Percentiles rank a stretch among this genome's conserved stretches.
These are phyloP conservation scores for Cordyceps cateniannulata DNA, from an alignment of 2,329 filamentous ascomycete genomes.

Conservation along the genomic window DNA sequence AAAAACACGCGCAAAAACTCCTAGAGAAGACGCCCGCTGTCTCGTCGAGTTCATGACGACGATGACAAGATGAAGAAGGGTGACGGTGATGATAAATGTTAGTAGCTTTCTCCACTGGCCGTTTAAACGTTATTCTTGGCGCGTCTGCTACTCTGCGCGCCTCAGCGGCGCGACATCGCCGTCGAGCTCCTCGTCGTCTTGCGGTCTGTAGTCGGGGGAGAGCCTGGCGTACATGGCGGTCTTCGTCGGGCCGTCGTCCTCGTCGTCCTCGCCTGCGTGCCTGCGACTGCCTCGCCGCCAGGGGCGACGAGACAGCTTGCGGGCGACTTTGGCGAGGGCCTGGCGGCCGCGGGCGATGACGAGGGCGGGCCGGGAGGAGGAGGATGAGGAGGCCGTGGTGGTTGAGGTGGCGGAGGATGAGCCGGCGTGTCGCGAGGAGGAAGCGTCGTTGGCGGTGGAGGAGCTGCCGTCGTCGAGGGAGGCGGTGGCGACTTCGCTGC, in stretches of 20 bases:
- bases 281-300: background rate
- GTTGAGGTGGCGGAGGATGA: constrained; percentile 25
- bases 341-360: constrained; percentile 19
- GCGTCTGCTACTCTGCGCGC: background rate
- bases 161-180: background rate
- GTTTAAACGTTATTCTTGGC: background rate
- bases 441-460: constrained; percentile 18
- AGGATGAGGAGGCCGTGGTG: constrained; percentile 23
- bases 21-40: background rate
- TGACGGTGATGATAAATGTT: background rate
- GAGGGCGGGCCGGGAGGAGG: constrained; percentile 22
- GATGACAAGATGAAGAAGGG: background rate
- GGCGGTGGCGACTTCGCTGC: constrained; percentile 39
- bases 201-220: background rate
- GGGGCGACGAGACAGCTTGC: constrained; percentile 16
- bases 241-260: constrained; percentile 11
- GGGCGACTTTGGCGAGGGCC: constrained; percentile 18
- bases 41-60: background rate
- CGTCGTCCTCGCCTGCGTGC: background rate
- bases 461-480: constrained; percentile 23
- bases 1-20: background rate
- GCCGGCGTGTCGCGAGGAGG: constrained; percentile 24
- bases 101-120: no score
- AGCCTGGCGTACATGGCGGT: constrained; percentile 26
- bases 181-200: constrained; percentile 17